Percentiles rank a stretch among this genome's conserved stretches.
Evolutionary conservation across 139 green algal genomes (phyloP).

Genomic region (Chlamydomonas applanata): DNA sequence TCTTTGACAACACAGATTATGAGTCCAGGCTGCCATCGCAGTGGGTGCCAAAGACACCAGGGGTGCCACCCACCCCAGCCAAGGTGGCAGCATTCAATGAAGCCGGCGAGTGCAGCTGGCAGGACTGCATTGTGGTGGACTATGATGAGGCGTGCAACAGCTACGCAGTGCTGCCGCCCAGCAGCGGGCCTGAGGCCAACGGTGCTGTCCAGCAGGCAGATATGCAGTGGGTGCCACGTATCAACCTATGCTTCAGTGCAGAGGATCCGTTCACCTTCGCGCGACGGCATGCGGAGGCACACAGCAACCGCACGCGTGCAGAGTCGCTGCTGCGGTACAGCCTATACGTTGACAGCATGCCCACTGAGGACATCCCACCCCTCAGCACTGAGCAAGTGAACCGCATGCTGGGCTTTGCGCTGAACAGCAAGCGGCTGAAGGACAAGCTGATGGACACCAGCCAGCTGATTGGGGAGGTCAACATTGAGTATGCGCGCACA

Average conservation of each 20-base stretch:
- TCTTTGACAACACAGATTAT: constrained; percentile 73
- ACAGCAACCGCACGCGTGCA: constrained; percentile 32
- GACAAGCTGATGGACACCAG: constrained; percentile 77
- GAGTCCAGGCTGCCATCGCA: constrained; percentile 54
- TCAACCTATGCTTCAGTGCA: constrained; percentile 71
- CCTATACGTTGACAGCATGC: constrained; percentile 82
- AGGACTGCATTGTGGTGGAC: constrained; percentile 12
- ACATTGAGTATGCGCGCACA: constrained; percentile 74
- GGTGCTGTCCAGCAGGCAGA: not conserved
- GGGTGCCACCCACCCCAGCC: constrained; percentile 16
- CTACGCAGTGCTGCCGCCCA: constrained; percentile 8
- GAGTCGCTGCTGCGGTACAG: constrained; percentile 65
- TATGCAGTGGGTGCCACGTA: constrained; percentile 50
- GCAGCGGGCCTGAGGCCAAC: not conserved
- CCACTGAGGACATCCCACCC: constrained; percentile 71
- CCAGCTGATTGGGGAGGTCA: constrained; percentile 70
- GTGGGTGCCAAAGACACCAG: constrained; percentile 59
- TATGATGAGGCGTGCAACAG: constrained; percentile 15
- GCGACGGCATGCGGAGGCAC: constrained; percentile 49
- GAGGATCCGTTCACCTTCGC: constrained; percentile 73
- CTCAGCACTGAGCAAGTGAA: constrained; percentile 74
- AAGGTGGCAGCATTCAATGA: not conserved
- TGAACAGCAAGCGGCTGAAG: constrained; percentile 72
- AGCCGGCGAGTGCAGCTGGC: constrained; percentile 9
- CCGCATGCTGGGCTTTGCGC: constrained; percentile 66